Conservation (phyloP, 2,329 filamentous ascomycete species). For the Talaromyces marneffei region DNA sequence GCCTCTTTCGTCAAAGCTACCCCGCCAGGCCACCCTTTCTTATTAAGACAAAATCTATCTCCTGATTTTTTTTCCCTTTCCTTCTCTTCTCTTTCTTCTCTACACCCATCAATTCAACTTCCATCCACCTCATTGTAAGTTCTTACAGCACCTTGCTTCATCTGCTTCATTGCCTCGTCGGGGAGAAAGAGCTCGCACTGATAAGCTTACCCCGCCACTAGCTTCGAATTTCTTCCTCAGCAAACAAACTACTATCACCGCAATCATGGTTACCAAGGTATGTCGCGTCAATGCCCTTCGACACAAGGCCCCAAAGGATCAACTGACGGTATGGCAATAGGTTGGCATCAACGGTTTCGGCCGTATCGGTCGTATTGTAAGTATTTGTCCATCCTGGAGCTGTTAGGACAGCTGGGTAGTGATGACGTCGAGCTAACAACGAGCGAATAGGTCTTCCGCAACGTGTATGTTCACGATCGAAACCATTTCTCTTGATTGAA, state of each 20-base stretch:
- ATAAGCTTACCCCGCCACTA: slow-evolving; percentile 21
- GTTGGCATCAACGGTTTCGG: slow-evolving; percentile 99
- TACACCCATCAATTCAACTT: background rate
- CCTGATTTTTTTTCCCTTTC: background rate
- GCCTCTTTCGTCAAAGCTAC: slow-evolving; percentile 27
- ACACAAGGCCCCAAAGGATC: background rate
- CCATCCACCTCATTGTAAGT: background rate
- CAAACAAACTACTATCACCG: slow-evolving; percentile 19
- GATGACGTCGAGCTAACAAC: slow-evolving; percentile 22
- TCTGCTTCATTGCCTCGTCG: background rate
- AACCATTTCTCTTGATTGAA: background rate
- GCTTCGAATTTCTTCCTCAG: slow-evolving; percentile 23
- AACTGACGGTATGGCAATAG: slow-evolving; percentile 43
- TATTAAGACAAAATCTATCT: slow-evolving; percentile 1
- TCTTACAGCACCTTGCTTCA: background rate
- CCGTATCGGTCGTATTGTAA: slow-evolving; percentile 90
- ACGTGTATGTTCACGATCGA: slow-evolving; percentile 58
- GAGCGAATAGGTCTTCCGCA: slow-evolving; percentile 71
- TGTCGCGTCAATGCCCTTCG: background rate
- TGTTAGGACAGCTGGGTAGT: background rate
- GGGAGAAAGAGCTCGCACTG: background rate
- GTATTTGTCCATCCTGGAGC: slow-evolving; percentile 20
- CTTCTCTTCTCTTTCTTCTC: slow-evolving; percentile 4
- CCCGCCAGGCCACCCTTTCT: slow-evolving; percentile 18
- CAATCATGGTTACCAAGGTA: slow-evolving; percentile 36